Base-by-base conservation (phyloP, 2,329 filamentous ascomycete genomes). In the Dactylonectria macrodidyma region DNA sequence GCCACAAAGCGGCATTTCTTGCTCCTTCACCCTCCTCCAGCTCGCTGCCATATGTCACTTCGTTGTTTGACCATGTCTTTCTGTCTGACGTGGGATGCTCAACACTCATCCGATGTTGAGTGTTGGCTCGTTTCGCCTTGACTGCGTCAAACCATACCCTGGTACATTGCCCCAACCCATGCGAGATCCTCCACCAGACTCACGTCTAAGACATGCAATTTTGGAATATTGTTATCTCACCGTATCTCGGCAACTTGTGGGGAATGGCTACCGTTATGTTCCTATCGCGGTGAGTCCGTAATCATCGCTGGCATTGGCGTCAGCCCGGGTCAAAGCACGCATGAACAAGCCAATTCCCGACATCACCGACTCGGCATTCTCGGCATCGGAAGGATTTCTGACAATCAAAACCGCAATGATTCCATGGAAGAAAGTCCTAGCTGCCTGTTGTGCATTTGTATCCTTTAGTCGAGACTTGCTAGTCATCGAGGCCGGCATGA, bases 81-180 rank as follows among this genome's bases (percentile, higher is more conserved):
- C 46, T 65, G 70, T 72, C 71, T 66, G 57, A 67, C 66, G 67
- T 71, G 66, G 64, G 65, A 62, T 66, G 57, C 47, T 64, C 62
- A 65, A 36, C 52, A 12, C 52, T 60, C 52, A 66, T 59, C 55
- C 44, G 50, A 58, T 55, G 22, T 33, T 59, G 59, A 26, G 60
- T 66, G 38, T 24, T 56, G 65, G 62, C 56, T 54, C 52, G 66
- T 69, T 66, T 61, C 62, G 62, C 36, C 65, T 70, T 68, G 67
- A 63, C 63, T 34, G 62, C 55, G 24, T 50, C 36, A 50, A 59
- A 44, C 14, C 41, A n/a, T 44, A 44, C 41, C 57, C 41, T 59
- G 51, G 62, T 47, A 55, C 44, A 19, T 0, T 44, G 7, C 62
- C 54, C 60, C 38, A 38, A 38, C 47, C 51, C 66, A 52, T 64